Evolutionary conservation across 352 stramenopile species (phyloP), one percentile per base, ranked within the genome.

Genomic region (Sclerospora graminicola): DNA sequence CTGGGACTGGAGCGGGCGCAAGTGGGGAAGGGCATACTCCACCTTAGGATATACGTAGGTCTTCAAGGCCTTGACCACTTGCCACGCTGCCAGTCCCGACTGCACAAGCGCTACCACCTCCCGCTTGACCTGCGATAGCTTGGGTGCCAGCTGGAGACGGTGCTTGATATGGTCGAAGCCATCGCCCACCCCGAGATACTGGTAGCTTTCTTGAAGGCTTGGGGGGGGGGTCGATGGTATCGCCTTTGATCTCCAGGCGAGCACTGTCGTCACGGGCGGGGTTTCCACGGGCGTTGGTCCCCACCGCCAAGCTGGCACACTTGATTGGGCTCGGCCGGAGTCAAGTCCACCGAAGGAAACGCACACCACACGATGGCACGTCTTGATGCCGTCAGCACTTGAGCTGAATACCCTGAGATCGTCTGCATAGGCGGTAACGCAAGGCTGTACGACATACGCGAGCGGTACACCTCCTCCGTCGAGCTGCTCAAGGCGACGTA

Each of bases 11-110:
- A 20, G 19, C 1, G 36, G 4, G 5, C 35, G 35, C 4, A 47
- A 15, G 18, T 55, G 40, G 0, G 26, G 20, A 4, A 55, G 8
- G 2, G 18, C 26, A 30, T 49, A 45, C 1, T 50, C 41, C 3
- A 36, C 27, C 14, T 45, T 46, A 1, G 50, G 36, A 28, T 53
- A 52, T 0, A 62, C 32, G n/a, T 62, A 49, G 1, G 23, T 48
- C 38, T 57, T 62, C 11, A 62, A 27, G 3, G 37, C 33, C 13
- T 54, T 46, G 1, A 60, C 2, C 9, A 36, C 38, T 26, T 61
- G 45, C 29, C 38, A 46, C 14, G 34, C 31, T 4, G 32, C 36
- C 4, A 57, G 33, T 0, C 13, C 16, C 5, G 53, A 54, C 2
- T 23, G 37, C 3, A 62, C 24, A 5, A 62, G n/a, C 2, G 32